A percentile compares a stretch with the other conserved stretches of the same genome.
phyloP scores from a whole-genome alignment of 1,284 basidiomycete species.

The Athelia sp. region DNA sequence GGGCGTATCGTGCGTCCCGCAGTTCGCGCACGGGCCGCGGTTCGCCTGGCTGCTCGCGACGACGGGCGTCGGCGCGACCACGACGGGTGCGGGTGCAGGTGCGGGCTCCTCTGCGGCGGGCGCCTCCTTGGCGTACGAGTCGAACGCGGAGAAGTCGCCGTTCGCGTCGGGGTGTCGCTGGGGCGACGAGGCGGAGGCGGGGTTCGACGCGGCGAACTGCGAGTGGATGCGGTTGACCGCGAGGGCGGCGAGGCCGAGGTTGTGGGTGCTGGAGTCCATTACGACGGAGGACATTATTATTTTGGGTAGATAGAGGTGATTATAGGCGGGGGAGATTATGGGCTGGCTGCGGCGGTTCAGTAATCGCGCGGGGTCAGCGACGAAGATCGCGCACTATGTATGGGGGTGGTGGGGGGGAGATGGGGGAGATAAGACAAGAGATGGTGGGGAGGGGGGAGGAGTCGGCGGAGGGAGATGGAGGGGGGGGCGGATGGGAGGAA shows the following conservation, averaged over 20 bases:
- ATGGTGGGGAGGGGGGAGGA: conserved; percentile 7
- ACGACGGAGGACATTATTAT: conserved; percentile 32
- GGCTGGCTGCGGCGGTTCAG: too few relatives aligned
- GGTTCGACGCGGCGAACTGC: conserved; percentile 16
- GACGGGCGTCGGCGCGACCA: conserved; percentile 4
- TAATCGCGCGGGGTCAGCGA: too few relatives aligned
- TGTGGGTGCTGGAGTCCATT: conserved; percentile 43
- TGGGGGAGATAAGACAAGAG: neutral
- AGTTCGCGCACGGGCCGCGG: conserved; percentile 53
- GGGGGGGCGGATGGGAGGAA: conserved; percentile 60
- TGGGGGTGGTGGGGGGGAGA: too few relatives aligned
- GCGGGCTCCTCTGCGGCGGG: conserved; percentile 10
- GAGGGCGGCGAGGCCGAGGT: conserved; percentile 35
- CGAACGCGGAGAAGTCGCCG: conserved; percentile 22
- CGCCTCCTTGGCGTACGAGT: conserved; percentile 8
- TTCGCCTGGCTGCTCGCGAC: conserved; percentile 15
- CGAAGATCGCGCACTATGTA: neutral
- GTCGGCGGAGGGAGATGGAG: conserved; percentile 26
- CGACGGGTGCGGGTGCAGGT: conserved; percentile 5
- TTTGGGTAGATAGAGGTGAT: conserved; percentile 4
- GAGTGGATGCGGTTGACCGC: conserved; percentile 38
- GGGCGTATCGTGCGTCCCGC: conserved; percentile 70
- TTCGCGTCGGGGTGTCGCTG: conserved; percentile 15
- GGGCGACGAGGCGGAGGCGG: conserved; percentile 3
- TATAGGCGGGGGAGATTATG: too few relatives aligned